Percentiles rank a stretch among this genome's conserved stretches.
These are phyloP conservation scores for Lasiosphaeria hispida DNA, from an alignment of 495 filamentous ascomycete species.

Conservation along the genomic window DNA sequence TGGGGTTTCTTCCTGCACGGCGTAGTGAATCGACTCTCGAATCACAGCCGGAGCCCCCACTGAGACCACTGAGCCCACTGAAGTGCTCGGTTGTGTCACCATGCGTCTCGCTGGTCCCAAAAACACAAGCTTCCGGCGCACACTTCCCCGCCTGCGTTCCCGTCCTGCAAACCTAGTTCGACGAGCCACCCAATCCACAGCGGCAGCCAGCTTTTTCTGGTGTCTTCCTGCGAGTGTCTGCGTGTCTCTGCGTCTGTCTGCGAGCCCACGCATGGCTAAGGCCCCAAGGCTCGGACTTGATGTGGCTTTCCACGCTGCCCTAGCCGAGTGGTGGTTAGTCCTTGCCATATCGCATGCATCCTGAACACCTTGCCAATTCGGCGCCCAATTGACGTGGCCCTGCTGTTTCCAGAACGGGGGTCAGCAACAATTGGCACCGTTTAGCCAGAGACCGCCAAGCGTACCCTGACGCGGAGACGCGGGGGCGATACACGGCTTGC, in stretches of 20 bases:
- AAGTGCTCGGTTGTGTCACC: slow-evolving; percentile 4
- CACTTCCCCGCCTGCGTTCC: slow-evolving; percentile 11
- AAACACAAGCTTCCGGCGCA: slow-evolving; percentile 12
- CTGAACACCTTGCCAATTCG: too few relatives aligned
- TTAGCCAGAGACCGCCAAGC: too few relatives aligned
- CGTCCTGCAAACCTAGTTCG: slow-evolving; percentile 14
- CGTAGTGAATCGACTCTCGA: not conserved
- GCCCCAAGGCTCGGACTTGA: slow-evolving; percentile 9
- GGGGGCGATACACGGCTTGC: too few relatives aligned
- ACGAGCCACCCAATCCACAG: slow-evolving; percentile 2
- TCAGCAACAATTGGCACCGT: too few relatives aligned
- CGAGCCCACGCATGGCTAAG: slow-evolving; percentile 2
- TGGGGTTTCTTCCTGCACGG: too few relatives aligned
- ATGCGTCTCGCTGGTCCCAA: slow-evolving; percentile 2
- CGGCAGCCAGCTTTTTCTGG: too few relatives aligned
- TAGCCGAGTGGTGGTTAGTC: not conserved
- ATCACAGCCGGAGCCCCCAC: slow-evolving; percentile 3
- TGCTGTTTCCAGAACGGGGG: too few relatives aligned
- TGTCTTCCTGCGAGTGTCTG: not conserved
- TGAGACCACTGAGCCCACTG: not conserved
- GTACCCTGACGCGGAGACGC: too few relatives aligned
- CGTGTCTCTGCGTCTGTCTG: not conserved
- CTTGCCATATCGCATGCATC: not conserved
- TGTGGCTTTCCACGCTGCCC: slow-evolving; percentile 1
- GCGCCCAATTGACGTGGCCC: too few relatives aligned